These are phyloP conservation scores for Naganishia randhawae DNA, from an alignment of 768 basidiomycete genomes.

Conservation along the genomic window DNA sequence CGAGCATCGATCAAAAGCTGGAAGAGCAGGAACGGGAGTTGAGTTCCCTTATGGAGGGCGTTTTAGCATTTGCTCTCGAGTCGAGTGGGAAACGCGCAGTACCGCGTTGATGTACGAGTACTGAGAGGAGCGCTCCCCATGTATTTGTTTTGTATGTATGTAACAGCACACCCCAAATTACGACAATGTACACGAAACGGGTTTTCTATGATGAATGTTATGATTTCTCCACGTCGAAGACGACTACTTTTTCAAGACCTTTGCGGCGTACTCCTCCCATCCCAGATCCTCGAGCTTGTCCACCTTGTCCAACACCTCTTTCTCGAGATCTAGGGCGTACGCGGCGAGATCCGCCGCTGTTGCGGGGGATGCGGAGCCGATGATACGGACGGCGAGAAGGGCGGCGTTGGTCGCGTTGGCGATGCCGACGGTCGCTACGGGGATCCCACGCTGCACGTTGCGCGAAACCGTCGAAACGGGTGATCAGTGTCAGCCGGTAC, in stretches of 20 bases:
- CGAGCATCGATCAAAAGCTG: constrained; percentile 35
- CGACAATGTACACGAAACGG: constrained; percentile 2
- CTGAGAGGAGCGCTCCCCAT: neutral
- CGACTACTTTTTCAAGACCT: constrained; percentile 46
- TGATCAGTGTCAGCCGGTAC: neutral
- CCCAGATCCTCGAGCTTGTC: constrained; percentile 71
- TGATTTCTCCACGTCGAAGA: too few species aligned
- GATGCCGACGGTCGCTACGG: constrained; percentile 95
- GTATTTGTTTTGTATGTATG: too few species aligned
- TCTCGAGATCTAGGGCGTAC: constrained; percentile 67
- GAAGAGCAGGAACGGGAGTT: constrained; percentile 47
- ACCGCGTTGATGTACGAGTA: neutral
- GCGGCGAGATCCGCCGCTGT: constrained; percentile 66
- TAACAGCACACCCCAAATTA: neutral
- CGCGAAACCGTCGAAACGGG: neutral
- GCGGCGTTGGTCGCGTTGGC: constrained; percentile 93
- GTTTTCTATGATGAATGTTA: neutral
- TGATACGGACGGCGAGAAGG: constrained; percentile 79
- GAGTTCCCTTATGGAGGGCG: constrained; percentile 38
- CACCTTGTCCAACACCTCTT: constrained; percentile 74
- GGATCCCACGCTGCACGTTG: constrained; percentile 81
- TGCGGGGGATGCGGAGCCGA: constrained; percentile 67
- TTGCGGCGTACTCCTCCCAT: constrained; percentile 73
- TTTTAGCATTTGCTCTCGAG: constrained; percentile 15
- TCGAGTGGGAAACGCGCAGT: constrained; percentile 4